A percentile compares a stretch with the other conserved stretches of the same genome.
These are phyloP conservation scores for Diaporthe sp. DNA, from an alignment of 2,329 filamentous ascomycete species.

Conservation along the genomic window DNA sequence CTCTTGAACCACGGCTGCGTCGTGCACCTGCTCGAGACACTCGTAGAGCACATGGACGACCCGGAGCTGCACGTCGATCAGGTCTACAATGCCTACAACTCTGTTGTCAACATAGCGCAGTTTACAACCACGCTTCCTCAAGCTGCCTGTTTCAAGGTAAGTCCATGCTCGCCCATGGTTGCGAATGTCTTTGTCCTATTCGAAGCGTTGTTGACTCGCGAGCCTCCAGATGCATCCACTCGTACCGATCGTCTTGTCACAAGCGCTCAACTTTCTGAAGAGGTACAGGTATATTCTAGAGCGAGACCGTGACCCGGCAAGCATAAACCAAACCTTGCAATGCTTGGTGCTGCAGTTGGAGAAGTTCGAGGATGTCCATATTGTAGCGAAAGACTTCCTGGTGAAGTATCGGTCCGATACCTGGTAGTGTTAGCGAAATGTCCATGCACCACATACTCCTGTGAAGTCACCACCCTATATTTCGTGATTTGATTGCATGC, in stretches of 20 bases:
- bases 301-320: not conserved
- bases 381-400: not conserved
- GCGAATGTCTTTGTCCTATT: not conserved
- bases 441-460: not conserved
- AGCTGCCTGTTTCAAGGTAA: not conserved
- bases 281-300: not conserved
- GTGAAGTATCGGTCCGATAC: not conserved
- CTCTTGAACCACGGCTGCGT: not conserved
- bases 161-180: not conserved
- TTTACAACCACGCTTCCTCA: not conserved
- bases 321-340: not conserved
- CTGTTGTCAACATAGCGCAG: not conserved
- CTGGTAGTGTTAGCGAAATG: not conserved
- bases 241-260: not conserved
- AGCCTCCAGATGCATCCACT: not conserved
- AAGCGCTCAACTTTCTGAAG: not conserved
- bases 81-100: not conserved
- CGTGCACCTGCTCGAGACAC: not conserved
- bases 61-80: not conserved
- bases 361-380: slow-evolving; percentile 1
- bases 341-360: not conserved
- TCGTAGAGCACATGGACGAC: not conserved
- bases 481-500: not conserved
- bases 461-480: not conserved
- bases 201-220: not conserved